Evolutionary conservation across 805 yeast genomes (phyloP).

Genomic region (Wickerhamiella siamensis): DNA sequence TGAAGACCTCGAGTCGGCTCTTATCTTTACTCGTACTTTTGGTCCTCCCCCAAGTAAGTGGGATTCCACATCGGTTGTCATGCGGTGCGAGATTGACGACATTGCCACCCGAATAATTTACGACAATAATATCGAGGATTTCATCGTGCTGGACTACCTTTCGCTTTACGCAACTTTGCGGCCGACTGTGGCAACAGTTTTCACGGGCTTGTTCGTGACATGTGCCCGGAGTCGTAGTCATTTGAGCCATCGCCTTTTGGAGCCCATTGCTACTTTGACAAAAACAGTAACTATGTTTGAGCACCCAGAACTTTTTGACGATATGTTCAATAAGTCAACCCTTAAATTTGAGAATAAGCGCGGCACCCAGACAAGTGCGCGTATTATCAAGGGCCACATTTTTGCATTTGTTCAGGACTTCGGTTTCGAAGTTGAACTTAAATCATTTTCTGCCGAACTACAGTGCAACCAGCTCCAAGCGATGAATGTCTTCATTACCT

Average conservation of each 20-base stretch:
- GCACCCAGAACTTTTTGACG: background rate
- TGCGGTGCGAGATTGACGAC: conserved; percentile 19
- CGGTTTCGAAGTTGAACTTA: conserved; percentile 10
- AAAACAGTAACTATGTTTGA: background rate
- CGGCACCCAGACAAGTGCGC: background rate
- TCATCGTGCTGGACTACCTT: conserved; percentile 20
- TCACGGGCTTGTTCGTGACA: background rate
- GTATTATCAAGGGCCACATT: conserved; percentile 9
- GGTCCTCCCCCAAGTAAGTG: background rate
- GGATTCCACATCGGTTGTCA: background rate
- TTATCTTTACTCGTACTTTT: conserved; percentile 16
- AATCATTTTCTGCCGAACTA: conserved; percentile 13
- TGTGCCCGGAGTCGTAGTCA: background rate
- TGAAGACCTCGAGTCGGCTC: conserved; percentile 13
- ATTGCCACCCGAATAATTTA: conserved; percentile 21
- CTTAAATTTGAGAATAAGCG: conserved; percentile 3
- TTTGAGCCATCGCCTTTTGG: background rate
- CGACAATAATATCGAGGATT: conserved; percentile 22
- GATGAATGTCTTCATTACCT: conserved; percentile 5
- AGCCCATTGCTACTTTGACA: background rate
- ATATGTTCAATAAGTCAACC: background rate
- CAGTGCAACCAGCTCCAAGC: conserved; percentile 16
- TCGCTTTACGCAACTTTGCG: background rate
- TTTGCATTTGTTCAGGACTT: conserved; percentile 13
- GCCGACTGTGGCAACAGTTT: background rate